phyloP scores from a whole-genome alignment of 768 basidiomycete genomes.

The Russula foetens region DNA sequence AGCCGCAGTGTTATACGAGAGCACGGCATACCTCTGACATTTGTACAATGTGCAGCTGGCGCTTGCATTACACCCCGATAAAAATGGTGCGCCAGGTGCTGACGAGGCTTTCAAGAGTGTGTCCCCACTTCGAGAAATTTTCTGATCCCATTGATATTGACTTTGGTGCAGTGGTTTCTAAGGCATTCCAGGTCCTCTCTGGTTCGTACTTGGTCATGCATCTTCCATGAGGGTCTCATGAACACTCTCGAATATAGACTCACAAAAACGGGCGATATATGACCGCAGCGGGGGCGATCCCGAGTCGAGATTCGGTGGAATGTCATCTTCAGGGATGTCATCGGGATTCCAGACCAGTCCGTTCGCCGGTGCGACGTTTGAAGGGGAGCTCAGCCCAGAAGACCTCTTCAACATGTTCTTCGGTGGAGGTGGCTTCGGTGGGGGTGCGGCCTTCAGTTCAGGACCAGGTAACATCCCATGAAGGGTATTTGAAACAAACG shows the following conservation, averaged over 20 bases:
- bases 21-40: neutral
- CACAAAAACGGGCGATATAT: slow-evolving; percentile 82
- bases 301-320: slow-evolving; percentile 70
- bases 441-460: slow-evolving; percentile 50
- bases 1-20: slow-evolving; percentile 15
- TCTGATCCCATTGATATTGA: slow-evolving; percentile 11
- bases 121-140: slow-evolving; percentile 25
- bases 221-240: neutral
- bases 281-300: slow-evolving; percentile 86
- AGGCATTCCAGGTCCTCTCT: slow-evolving; percentile 93
- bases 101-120: slow-evolving; percentile 97
- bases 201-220: slow-evolving; percentile 32
- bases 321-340: slow-evolving; percentile 37
- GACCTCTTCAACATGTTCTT: slow-evolving; percentile 99
- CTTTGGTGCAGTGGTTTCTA: slow-evolving; percentile 74
- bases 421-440: slow-evolving; percentile 81
- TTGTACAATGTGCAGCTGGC: slow-evolving; percentile 49
- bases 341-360: slow-evolving; percentile 42
- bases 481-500: slow-evolving; percentile 2
- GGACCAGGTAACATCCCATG: slow-evolving; percentile 34
- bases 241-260: slow-evolving; percentile 37
- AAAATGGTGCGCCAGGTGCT: slow-evolving; percentile 95
- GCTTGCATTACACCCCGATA: slow-evolving; percentile 83
- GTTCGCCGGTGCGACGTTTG: slow-evolving; percentile 47
- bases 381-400: slow-evolving; percentile 88